Evolutionary conservation across 805 yeast species (phyloP), one percentile per base, ranked within the genome.

Genomic region (Geotrichum ghanense): DNA sequence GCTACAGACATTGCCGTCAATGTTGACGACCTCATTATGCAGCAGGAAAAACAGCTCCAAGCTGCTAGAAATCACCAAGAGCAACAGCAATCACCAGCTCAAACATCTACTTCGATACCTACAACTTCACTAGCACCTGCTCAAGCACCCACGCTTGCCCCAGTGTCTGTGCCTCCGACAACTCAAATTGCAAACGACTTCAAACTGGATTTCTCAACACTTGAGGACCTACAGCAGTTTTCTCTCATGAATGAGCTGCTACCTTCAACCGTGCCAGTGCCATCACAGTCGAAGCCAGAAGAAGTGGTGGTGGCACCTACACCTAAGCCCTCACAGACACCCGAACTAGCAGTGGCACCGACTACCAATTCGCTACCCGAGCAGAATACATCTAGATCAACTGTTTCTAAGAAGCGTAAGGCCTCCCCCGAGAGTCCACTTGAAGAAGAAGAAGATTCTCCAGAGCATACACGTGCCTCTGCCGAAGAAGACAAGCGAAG

Each of bases 401-500:
- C 42, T 40, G 16, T 17, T 17, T 17, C 10, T n/a, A 22, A 40
- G n/a, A 22, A 40, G 16, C 7, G 12, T 21, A 5, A 6, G 12
- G n/a, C 9, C 9, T 19, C 17, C 12, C 41, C 9, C 9, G 41
- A 37, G n/a, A 9, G 10, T 10, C 21, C 41, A 9, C 9, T 9
- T 16, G 9, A 9, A 9, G 9, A 9, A 37, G 10, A 14, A 19
- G 25, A 40, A 16, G 26, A 51, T 9, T 51, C 60, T 24, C 59
- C 55, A 19, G 61, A 56, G 53, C 46, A 7, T 19, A 31, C 12
- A 12, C 27, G 10, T 24, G 17, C 45, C 16, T 52, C 60, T 23
- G 64, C 71, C 23, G 76, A 74, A 47, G 71, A 70, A 35, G 89
- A 82, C 56, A 88, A 84, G 65, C 74, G 94, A 51, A 76, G 80